phyloP scores from a whole-genome alignment of 106 monocot genomes.

The Triglochin maritima region DNA sequence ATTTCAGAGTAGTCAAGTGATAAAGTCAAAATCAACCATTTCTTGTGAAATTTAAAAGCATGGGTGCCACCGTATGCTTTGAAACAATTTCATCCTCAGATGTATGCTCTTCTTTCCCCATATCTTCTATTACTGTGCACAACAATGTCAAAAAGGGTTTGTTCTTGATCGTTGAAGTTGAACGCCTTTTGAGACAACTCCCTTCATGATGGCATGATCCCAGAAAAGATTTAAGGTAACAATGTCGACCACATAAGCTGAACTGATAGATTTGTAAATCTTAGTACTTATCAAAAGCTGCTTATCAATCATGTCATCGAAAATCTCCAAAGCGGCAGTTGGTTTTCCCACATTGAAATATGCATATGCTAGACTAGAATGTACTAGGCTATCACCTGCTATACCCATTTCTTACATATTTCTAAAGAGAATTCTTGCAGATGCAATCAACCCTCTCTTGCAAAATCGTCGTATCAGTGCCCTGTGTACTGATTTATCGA shows the following conservation, averaged over 20 bases:
- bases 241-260: slow-evolving; percentile 44
- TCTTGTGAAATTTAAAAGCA: not conserved
- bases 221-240: slow-evolving; percentile 41
- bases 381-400: slow-evolving; percentile 45
- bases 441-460: slow-evolving; percentile 52
- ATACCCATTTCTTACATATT: slow-evolving; percentile 57
- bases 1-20: not conserved
- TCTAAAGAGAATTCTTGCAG: slow-evolving; percentile 34
- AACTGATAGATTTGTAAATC: slow-evolving; percentile 52
- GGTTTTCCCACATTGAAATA: slow-evolving; percentile 52
- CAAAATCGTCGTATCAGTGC: slow-evolving; percentile 80
- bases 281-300: slow-evolving; percentile 42
- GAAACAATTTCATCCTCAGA: not conserved
- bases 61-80: not conserved
- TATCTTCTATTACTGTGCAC: not conserved
- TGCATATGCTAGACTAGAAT: slow-evolving; percentile 45
- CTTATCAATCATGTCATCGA: slow-evolving; percentile 58
- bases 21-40: not conserved
- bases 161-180: not conserved
- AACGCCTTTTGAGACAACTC: slow-evolving; percentile 33
- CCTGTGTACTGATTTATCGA: slow-evolving; percentile 74
- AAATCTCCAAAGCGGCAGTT: slow-evolving; percentile 32
- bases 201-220: slow-evolving; percentile 50
- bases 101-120: not conserved
- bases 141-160: not conserved